Conservation (phyloP, 2,329 filamentous ascomycete genomes). For the Aspergillus luchuensis region DNA sequence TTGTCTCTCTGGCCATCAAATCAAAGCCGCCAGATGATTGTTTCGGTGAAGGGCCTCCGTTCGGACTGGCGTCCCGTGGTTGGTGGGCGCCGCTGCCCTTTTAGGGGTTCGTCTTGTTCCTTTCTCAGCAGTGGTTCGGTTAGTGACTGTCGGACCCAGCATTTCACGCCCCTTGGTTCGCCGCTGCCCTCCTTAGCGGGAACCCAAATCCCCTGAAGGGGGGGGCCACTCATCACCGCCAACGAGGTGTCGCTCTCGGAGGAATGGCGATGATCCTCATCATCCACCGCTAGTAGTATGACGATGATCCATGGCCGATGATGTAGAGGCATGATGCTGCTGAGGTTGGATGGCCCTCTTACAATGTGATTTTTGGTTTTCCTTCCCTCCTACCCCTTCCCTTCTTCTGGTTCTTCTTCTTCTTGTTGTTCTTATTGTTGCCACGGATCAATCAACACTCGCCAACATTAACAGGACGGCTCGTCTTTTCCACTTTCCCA, state of each 20-base stretch:
- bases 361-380: background rate
- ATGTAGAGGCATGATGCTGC: slow-evolving; percentile 7
- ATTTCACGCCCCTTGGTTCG: slow-evolving; percentile 23
- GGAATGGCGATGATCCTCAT: slow-evolving; percentile 27
- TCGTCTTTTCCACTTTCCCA: background rate
- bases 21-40: slow-evolving; percentile 1
- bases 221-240: slow-evolving; percentile 16
- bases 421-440: background rate
- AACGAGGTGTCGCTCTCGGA: slow-evolving; percentile 18
- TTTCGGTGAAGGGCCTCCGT: slow-evolving; percentile 14
- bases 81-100: slow-evolving; percentile 10
- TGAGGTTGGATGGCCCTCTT: background rate
- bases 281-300: slow-evolving; percentile 16
- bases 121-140: slow-evolving; percentile 13
- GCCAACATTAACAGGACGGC: background rate
- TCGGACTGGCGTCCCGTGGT: slow-evolving; percentile 11
- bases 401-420: no score
- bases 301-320: slow-evolving; percentile 14
- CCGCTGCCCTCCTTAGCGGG: slow-evolving; percentile 12
- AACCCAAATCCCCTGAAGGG: slow-evolving; percentile 18
- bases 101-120: slow-evolving; percentile 19
- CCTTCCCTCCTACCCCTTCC: background rate
- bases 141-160: slow-evolving; percentile 18
- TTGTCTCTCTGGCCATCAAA: background rate
- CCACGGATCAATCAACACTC: slow-evolving; percentile 1